These are phyloP conservation scores for Zasmidium citrigriseum DNA, from an alignment of 2,329 filamentous ascomycete genomes.

Conservation along the genomic window DNA sequence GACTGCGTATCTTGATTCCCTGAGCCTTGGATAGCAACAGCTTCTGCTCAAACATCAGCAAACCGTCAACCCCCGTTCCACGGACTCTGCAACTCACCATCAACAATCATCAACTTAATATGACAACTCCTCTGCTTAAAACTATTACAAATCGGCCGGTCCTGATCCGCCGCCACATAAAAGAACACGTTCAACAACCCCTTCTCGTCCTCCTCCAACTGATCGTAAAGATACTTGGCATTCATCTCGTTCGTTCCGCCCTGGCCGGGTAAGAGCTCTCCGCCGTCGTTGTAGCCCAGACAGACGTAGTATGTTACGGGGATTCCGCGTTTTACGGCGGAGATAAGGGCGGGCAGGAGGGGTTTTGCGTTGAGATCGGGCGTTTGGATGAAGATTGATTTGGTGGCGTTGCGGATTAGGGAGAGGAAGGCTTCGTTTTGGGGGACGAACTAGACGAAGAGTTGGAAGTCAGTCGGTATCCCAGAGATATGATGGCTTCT, in stretches of 20 bases:
- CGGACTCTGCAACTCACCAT: conserved; percentile 43
- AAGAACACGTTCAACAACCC: conserved; percentile 61
- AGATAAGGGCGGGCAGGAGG: conserved; percentile 62
- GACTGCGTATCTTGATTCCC: conserved; percentile 81
- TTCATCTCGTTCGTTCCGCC: conserved; percentile 76
- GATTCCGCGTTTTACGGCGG: conserved; percentile 67
- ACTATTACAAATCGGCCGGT: conserved; percentile 64
- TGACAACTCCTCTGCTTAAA: conserved; percentile 71
- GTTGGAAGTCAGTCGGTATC: too few species aligned
- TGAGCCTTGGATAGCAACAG: conserved; percentile 70
- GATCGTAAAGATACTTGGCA: conserved; percentile 59
- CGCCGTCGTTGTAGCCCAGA: conserved; percentile 76
- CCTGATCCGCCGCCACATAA: conserved; percentile 75
- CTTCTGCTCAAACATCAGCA: conserved; percentile 34
- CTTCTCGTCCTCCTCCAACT: conserved; percentile 47
- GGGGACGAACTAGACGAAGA: conserved; percentile 64
- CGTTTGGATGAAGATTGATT: conserved; percentile 73
- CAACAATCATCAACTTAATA: conserved; percentile 75
- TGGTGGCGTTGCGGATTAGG: conserved; percentile 63
- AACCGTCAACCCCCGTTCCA: too few species aligned
- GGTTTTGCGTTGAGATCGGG: conserved; percentile 75
- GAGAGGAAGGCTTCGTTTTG: conserved; percentile 78
- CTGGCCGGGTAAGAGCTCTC: conserved; percentile 73
- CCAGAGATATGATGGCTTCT: too few species aligned
- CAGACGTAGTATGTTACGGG: conserved; percentile 71